Evolutionary conservation across 768 basidiomycete species (phyloP).

Genomic region (Tylopilus sp.): DNA sequence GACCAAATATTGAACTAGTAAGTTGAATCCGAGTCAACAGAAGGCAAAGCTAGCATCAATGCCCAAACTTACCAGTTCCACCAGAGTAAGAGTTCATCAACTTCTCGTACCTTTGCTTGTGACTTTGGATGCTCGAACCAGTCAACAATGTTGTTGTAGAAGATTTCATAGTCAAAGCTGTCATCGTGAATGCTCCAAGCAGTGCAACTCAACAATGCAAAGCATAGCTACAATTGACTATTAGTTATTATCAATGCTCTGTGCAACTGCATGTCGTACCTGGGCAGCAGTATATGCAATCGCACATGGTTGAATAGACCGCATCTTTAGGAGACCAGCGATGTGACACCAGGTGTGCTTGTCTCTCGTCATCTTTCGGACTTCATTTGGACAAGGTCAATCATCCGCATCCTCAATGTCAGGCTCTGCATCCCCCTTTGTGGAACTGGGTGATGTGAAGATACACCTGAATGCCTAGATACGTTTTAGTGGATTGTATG

Average conservation of each 20-base stretch:
- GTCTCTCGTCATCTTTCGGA: neutral
- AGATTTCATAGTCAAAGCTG: neutral
- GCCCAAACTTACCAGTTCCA: neutral
- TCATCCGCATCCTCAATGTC: neutral
- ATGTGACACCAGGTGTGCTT: neutral
- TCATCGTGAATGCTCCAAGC: neutral
- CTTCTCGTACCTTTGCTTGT: neutral
- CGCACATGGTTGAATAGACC: neutral
- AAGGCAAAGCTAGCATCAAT: neutral
- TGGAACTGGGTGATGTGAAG: neutral
- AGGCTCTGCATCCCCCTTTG: neutral
- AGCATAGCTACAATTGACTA: neutral
- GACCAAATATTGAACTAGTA: neutral
- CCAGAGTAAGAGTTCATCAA: neutral
- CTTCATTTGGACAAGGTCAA: neutral
- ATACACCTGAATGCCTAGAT: neutral
- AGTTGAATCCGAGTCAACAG: neutral
- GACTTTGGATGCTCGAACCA: neutral
- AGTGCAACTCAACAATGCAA: neutral
- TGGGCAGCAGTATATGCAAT: neutral
- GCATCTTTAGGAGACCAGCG: neutral
- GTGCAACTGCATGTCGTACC: neutral
- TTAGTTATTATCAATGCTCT: neutral
- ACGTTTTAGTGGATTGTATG: neutral
- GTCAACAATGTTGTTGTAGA: neutral